Evolutionary conservation across 2,329 filamentous ascomycete species (phyloP), one percentile per base, ranked within the genome.

Genomic region (Neonectria magnoliae): DNA sequence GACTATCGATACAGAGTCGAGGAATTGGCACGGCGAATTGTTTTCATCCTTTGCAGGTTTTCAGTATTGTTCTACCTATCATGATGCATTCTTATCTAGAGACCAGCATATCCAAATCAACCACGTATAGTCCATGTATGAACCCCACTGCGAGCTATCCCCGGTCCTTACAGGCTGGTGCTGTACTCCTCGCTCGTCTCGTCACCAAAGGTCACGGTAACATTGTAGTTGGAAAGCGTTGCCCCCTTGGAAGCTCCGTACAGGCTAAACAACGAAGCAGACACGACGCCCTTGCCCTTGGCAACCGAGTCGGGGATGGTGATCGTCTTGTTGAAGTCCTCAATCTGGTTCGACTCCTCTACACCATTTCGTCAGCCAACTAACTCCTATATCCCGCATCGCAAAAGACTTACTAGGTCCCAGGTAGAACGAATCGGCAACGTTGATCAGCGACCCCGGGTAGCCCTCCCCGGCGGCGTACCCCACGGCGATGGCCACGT

Each of bases 401-500:
- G n/a, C 3, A 29, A 5, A 5, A 38, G 27, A 1, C 7, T 31
- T 65, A 79, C 75, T 60, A 16, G 77, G 76, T 16, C 81, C 81
- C 1, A 83, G 75, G 65, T 81, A 79, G 36, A 75, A 68, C 1
- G 76, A 78, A 6, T 64, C 61, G 3, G 73, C 31, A 18, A 76
- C 69, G 5, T 48, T 64, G 45, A 79, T 78, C 1, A 83, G 68
- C 1, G 73, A 65, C 13, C 65, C 68, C 0, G 71, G 70, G 69
- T 72, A 78, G 2, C 59, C 75, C 5, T 70, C 62, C 8, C 50
- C 62, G 2, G 71, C 55, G 6, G 64, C 51, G 66, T 77, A 78
- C 20, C 82, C 83, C 64, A 83, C 83, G 38, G 81, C 81, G 16
- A 84, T 77, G 41, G 81, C 76, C 4, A 85, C 74, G 62, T 85